Percentiles rank a stretch among this genome's conserved stretches.
Conservation (phyloP, 1,139 yeast genomes). For the Blastobotrys malaysiensis region DNA sequence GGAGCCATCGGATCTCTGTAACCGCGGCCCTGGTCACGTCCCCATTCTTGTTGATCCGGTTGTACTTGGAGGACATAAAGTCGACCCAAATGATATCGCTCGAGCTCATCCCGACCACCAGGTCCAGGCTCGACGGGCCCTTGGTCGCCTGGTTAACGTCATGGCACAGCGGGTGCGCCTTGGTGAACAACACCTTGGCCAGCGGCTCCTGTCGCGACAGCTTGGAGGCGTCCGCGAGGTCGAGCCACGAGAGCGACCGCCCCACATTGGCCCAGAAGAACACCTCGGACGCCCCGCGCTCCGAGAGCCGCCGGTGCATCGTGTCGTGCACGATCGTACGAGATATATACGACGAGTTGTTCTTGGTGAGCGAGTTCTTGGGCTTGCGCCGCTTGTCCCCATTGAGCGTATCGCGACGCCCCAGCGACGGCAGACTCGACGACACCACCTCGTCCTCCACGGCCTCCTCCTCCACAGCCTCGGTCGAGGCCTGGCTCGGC, state of each 20-base stretch:
- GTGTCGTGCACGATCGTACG: slow-evolving; percentile 36
- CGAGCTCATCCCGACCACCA: slow-evolving; percentile 46
- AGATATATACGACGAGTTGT: slow-evolving; percentile 37
- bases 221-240: slow-evolving; percentile 21
- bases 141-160: slow-evolving; percentile 34
- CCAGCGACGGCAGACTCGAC: slow-evolving; percentile 1
- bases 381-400: slow-evolving; percentile 18
- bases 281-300: slow-evolving; percentile 24
- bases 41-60: slow-evolving; percentile 47
- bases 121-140: slow-evolving; percentile 41
- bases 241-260: slow-evolving; percentile 36
- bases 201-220: slow-evolving; percentile 32
- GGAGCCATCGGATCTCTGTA: slow-evolving; percentile 38
- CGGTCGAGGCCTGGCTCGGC: slow-evolving; percentile 4
- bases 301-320: slow-evolving; percentile 30
- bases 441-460: not conserved
- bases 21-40: slow-evolving; percentile 35
- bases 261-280: slow-evolving; percentile 34
- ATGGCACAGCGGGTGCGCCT: slow-evolving; percentile 39
- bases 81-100: slow-evolving; percentile 58
- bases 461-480: slow-evolving; percentile 1
- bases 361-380: slow-evolving; percentile 33
- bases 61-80: slow-evolving; percentile 41
- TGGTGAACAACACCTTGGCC: slow-evolving; percentile 36
- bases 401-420: slow-evolving; percentile 6